A percentile compares a stretch with the other conserved stretches of the same genome.
These are phyloP conservation scores for Penicillium crystallinum DNA, from an alignment of 495 filamentous ascomycete species.

Conservation along the genomic window DNA sequence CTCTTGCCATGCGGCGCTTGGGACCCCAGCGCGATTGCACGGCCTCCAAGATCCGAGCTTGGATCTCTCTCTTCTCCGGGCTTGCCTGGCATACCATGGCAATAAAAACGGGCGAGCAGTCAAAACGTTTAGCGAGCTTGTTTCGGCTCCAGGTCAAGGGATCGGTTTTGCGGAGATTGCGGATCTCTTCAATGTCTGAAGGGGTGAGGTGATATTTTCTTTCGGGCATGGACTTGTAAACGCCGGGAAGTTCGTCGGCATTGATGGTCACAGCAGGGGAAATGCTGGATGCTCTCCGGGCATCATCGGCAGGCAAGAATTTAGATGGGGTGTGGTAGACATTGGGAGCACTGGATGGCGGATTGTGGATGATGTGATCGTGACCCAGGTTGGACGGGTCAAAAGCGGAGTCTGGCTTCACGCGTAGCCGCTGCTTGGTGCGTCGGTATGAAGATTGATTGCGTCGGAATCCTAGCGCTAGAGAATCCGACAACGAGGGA, in stretches of 20 bases:
- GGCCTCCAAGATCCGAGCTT: slow-evolving; percentile 53
- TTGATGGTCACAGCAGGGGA: slow-evolving; percentile 17
- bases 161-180: slow-evolving; percentile 59
- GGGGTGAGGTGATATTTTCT: slow-evolving; percentile 73
- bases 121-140: slow-evolving; percentile 65
- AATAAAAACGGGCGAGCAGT: slow-evolving; percentile 74
- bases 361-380: slow-evolving; percentile 86
- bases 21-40: slow-evolving; percentile 70
- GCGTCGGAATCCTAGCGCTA: slow-evolving; percentile 36
- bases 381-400: slow-evolving; percentile 39
- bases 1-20: slow-evolving; percentile 62
- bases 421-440: slow-evolving; percentile 64
- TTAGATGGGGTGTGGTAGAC: slow-evolving; percentile 83
- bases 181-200: slow-evolving; percentile 75
- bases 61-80: slow-evolving; percentile 44
- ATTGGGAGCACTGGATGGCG: slow-evolving; percentile 76
- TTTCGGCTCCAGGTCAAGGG: slow-evolving; percentile 67
- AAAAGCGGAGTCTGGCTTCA: slow-evolving; percentile 71
- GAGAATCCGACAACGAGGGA: slow-evolving; percentile 33
- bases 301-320: slow-evolving; percentile 80
- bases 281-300: slow-evolving; percentile 54
- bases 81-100: slow-evolving; percentile 47
- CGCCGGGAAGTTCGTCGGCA: slow-evolving; percentile 47
- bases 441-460: slow-evolving; percentile 67
- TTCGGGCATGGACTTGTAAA: slow-evolving; percentile 46